Percentiles rank a stretch among this genome's conserved stretches.
phyloP scores from a whole-genome alignment of 192 early-diverging fungal genomes.

The Coemansia sp. region DNA sequence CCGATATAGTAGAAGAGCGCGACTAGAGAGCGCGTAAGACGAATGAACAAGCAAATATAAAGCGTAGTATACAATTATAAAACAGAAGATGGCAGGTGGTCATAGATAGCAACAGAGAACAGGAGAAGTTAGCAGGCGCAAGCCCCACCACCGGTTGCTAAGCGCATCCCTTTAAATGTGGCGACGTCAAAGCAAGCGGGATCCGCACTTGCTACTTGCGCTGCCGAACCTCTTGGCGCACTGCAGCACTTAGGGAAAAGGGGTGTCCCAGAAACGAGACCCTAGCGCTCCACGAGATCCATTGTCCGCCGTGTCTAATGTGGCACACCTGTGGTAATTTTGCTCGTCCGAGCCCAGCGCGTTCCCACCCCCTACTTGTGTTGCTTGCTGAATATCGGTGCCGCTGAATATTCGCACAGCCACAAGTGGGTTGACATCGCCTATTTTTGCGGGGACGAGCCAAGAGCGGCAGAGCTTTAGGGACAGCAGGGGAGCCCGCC shows the following conservation, averaged over 20 bases:
- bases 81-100: background rate
- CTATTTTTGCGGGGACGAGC: constrained; percentile 3
- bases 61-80: background rate
- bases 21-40: background rate
- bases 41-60: background rate
- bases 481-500: constrained; percentile 1
- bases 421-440: background rate
- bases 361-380: background rate
- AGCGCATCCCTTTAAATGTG: background rate
- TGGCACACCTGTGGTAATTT: constrained; percentile 9
- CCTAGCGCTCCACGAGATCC: background rate
- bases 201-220: background rate
- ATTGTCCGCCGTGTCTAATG: constrained; percentile 10
- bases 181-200: background rate
- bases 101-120: background rate
- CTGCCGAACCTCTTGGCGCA: background rate
- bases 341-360: constrained; percentile 1
- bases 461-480: background rate
- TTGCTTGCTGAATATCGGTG: background rate
- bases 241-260: background rate
- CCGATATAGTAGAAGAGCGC: background rate
- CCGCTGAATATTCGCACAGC: background rate
- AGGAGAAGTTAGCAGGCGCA: background rate
- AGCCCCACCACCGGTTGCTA: background rate
- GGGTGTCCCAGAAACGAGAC: background rate